Base-by-base conservation (phyloP, 371 early-diverging fungal species). In the Rhizopus stolonifer region DNA sequence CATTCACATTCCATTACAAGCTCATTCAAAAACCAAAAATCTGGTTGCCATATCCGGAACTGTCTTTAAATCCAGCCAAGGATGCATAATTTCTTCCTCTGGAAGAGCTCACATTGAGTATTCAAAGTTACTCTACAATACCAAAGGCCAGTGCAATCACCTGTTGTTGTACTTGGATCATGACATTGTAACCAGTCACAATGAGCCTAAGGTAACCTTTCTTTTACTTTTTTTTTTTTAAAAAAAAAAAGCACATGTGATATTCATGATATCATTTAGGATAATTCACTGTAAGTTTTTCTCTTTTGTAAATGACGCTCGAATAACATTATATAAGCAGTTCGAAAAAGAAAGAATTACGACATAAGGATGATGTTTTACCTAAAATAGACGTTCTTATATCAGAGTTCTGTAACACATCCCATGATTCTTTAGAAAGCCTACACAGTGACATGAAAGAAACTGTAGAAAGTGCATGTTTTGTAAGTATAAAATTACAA, bases 131-230 rank as follows among this genome's bases (percentile, higher is more conserved):
- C 48, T 54, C 18, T 60, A 40, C 59, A 56, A 59, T 38, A 21
- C 56, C n/a, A 53, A 63, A 18, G 46, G 46, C 17, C 38, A 48
- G 18, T 52, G 52, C 23, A 55, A 53, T 8, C 61, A 64, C 44
- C 23, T 68, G 18, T 21, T 65, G 14, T 33, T 68, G 10, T 68
- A 60, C 42, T 47, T 68, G 22, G 61, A 61, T 29, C 8, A 13
- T 18, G 42, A 42, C 19, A 42, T 42, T 9, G 4, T 15, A 11
- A 36, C 10, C 7, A 10, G 10, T 29, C 31, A 29, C 10, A n/a
- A n/a, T n/a, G n/a, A n/a, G n/a, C n/a, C n/a, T n/a, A n/a, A n/a
- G n/a, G n/a, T n/a, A n/a, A n/a, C n/a, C n/a, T n/a, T n/a, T n/a
- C n/a, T n/a, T n/a, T n/a, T n/a, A n/a, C n/a, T n/a, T n/a, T n/a